phyloP scores from a whole-genome alignment of 305 asterid genomes.

The Nicotiana rustica region DNA sequence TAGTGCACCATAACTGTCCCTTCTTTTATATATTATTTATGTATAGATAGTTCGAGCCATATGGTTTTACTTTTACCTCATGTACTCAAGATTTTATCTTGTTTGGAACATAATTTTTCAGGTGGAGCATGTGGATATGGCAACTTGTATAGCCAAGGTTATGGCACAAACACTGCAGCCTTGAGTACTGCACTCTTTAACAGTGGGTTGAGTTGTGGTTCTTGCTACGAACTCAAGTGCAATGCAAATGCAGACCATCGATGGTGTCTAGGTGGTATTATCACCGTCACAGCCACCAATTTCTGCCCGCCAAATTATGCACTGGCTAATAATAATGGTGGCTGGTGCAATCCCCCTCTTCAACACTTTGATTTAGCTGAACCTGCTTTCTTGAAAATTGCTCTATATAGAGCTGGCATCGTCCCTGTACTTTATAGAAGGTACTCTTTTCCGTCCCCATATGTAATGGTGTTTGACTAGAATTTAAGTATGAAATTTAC shows the following conservation, averaged over 20 bases:
- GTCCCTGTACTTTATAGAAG: constrained; percentile 56
- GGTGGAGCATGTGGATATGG: constrained; percentile 72
- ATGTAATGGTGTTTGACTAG: not conserved
- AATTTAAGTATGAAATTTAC: not conserved
- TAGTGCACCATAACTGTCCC: too few species aligned
- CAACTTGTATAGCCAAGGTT: constrained; percentile 62
- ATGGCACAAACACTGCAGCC: constrained; percentile 65
- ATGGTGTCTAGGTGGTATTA: constrained; percentile 51
- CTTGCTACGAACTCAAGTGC: constrained; percentile 63
- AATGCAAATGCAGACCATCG: constrained; percentile 42
- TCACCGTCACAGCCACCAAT: constrained; percentile 63
- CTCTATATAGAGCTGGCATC: constrained; percentile 57
- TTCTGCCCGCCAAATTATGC: constrained; percentile 72
- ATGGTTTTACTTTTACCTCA: not conserved
- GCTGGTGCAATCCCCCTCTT: constrained; percentile 72
- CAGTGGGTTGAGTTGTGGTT: constrained; percentile 62
- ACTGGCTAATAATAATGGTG: constrained; percentile 55
- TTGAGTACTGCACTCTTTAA: constrained; percentile 60
- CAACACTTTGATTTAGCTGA: constrained; percentile 63
- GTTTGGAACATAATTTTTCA: not conserved
- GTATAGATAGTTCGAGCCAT: not conserved
- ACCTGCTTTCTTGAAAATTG: constrained; percentile 59
- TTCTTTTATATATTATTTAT: too few species aligned
- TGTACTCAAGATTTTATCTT: not conserved
- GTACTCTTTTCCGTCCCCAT: not conserved